Conservation (phyloP, 2,329 filamentous ascomycete genomes). For the Metarhizium sp. region DNA sequence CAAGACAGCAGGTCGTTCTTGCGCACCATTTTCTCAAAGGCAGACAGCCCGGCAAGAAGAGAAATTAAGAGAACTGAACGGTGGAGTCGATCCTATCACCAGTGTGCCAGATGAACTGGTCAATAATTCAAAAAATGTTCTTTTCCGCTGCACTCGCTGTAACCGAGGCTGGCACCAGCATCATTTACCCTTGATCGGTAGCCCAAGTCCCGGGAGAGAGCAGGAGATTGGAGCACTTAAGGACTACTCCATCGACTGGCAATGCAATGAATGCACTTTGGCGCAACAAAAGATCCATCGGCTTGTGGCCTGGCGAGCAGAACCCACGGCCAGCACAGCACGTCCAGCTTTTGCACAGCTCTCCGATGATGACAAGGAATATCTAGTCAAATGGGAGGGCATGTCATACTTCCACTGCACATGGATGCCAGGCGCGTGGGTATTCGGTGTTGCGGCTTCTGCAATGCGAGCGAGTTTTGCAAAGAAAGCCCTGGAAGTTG, state of each 20-base stretch:
- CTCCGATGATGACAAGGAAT: slow-evolving; percentile 66
- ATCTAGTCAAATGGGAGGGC: slow-evolving; percentile 79
- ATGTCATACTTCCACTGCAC: slow-evolving; percentile 72
- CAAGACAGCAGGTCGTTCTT: slow-evolving; percentile 55
- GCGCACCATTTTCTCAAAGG: slow-evolving; percentile 61
- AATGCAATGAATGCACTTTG: slow-evolving; percentile 67
- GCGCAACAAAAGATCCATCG: slow-evolving; percentile 58
- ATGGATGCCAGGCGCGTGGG: slow-evolving; percentile 88
- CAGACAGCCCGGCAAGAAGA: slow-evolving; percentile 76
- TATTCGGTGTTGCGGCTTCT: slow-evolving; percentile 58
- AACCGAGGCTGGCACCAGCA: slow-evolving; percentile 74
- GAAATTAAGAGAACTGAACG: slow-evolving; percentile 68
- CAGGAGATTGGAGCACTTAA: slow-evolving; percentile 44
- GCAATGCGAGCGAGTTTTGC: slow-evolving; percentile 66
- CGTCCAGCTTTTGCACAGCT: slow-evolving; percentile 33
- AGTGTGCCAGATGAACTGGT: slow-evolving; percentile 52
- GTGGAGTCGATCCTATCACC: slow-evolving; percentile 66
- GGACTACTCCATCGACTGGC: slow-evolving; percentile 68
- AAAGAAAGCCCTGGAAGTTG: slow-evolving; percentile 54
- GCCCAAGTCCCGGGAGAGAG: slow-evolving; percentile 23
- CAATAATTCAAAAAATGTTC: slow-evolving; percentile 65
- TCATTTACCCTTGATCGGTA: slow-evolving; percentile 54
- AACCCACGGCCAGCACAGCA: slow-evolving; percentile 35
- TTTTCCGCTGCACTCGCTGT: slow-evolving; percentile 77
- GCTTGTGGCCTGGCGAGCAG: slow-evolving; percentile 74